Evolutionary conservation across 164 flowering plant species (phyloP).

Genomic region (Dillenia turbinata): DNA sequence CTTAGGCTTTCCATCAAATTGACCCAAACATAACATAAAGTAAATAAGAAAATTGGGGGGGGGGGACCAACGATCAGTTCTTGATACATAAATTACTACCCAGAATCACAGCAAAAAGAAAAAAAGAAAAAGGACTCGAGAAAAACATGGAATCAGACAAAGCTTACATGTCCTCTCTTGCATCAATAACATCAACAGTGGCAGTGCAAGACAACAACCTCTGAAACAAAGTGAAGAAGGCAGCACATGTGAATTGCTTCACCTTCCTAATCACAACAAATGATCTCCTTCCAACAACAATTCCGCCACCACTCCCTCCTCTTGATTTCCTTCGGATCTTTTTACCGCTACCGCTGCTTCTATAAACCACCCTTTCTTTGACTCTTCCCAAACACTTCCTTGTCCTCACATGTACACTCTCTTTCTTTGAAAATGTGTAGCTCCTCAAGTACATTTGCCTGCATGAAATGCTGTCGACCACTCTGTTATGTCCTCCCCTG

Average conservation of each 20-base stretch:
- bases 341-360: background rate
- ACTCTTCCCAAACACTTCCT: slow-evolving; percentile 34
- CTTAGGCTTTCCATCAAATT: too few relatives aligned
- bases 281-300: slow-evolving; percentile 14
- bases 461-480: slow-evolving; percentile 54
- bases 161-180: too few relatives aligned
- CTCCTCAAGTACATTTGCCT: slow-evolving; percentile 58
- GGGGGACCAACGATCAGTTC: too few relatives aligned
- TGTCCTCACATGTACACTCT: slow-evolving; percentile 30
- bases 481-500: slow-evolving; percentile 16
- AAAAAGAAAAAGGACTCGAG: too few relatives aligned
- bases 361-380: slow-evolving; percentile 16
- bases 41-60: too few relatives aligned
- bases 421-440: slow-evolving; percentile 50
- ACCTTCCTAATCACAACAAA: slow-evolving; percentile 23
- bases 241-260: slow-evolving; percentile 32
- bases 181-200: slow-evolving; percentile 40
- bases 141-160: too few relatives aligned
- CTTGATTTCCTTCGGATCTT: background rate
- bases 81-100: too few relatives aligned
- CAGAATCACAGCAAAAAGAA: too few relatives aligned
- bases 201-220: slow-evolving; percentile 41
- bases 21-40: too few relatives aligned
- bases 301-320: slow-evolving; percentile 1
- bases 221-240: slow-evolving; percentile 25